Evolutionary conservation across 805 yeast species (phyloP).

Genomic region (Candida hispaniensis): DNA sequence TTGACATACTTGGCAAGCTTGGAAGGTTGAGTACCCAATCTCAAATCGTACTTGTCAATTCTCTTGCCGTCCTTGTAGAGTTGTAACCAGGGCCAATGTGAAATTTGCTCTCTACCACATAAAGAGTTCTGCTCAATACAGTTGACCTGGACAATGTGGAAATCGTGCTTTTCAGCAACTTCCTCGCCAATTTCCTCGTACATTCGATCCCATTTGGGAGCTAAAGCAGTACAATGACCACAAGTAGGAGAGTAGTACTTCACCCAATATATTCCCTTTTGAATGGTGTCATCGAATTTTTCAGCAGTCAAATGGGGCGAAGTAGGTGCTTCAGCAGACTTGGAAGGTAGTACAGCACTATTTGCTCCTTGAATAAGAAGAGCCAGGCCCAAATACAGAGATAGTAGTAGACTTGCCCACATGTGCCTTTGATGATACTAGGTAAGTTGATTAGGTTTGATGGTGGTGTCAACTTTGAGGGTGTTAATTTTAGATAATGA

Average conservation of each 20-base stretch:
- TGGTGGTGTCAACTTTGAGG: too few relatives aligned
- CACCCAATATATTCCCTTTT: constrained; percentile 53
- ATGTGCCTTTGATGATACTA: too few relatives aligned
- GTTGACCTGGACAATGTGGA: constrained; percentile 61
- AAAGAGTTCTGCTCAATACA: constrained; percentile 82
- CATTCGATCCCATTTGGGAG: constrained; percentile 73
- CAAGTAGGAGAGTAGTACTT: constrained; percentile 92
- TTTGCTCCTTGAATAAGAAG: background rate
- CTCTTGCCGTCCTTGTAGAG: constrained; percentile 39
- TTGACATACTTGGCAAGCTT: constrained; percentile 16
- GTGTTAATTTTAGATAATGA: too few relatives aligned
- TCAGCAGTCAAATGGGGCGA: too few relatives aligned
- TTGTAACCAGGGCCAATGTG: constrained; percentile 58
- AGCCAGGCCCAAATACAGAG: constrained; percentile 6
- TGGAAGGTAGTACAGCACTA: background rate
- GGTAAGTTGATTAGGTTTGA: too few relatives aligned
- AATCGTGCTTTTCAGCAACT: constrained; percentile 35
- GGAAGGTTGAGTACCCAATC: constrained; percentile 14
- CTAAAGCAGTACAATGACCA: constrained; percentile 64
- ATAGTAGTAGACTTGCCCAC: too few relatives aligned
- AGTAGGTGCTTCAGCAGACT: too few relatives aligned
- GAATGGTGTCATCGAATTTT: constrained; percentile 42
- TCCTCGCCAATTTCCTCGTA: constrained; percentile 40
- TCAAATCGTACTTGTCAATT: constrained; percentile 21
- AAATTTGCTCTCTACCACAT: constrained; percentile 56